Evolutionary conservation across 2,329 filamentous ascomycete species (phyloP), one percentile per base, ranked within the genome.

Genomic region (Rugonectria rugulosa): DNA sequence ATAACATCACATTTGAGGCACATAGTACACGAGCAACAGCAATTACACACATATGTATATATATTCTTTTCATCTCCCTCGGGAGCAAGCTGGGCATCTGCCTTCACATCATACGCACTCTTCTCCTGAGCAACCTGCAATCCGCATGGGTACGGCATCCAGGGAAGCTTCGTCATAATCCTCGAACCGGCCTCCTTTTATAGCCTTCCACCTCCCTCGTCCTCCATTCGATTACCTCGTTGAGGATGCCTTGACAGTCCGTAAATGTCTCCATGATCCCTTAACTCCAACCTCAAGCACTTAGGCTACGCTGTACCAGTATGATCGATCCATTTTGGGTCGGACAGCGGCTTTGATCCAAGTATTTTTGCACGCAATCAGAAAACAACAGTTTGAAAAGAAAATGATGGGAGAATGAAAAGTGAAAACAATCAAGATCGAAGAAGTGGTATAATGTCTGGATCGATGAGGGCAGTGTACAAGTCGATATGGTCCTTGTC

Each of bases 271-370:
- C 57, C 55, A 57, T 50, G 45, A 59, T 63, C 61, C 47, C 61
- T 62, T 49, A 67, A 67, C 63, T 66, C 63, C 65, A 65, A 61
- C 54, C 60, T 62, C 58, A 67, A 67, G 59, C 63, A 58, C 61
- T 68, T 62, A 53, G 57, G 60, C 65, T 56, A 53, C 59, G 60
- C 65, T 56, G 36, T 63, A 50, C 56, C 65, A 68, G 48, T 53
- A 17, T 62, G 54, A 45, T n/a, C n/a, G n/a, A n/a, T 62, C 57
- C 55, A 55, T 23, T 48, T 55, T 50, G 43, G 43, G 37, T 63
- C 52, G 52, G 61, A 57, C 44, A 56, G 52, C 57, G 56, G 57
- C 49, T 54, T 57, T 34, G 49, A 62, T 67, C 60, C 67, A 65
- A 67, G 48, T 51, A 55, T 56, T 53, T n/a, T 43, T 45, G 47